Evolutionary conservation across 192 early-diverging fungal genomes (phyloP).

Genomic region (Mortierella hygrophila): DNA sequence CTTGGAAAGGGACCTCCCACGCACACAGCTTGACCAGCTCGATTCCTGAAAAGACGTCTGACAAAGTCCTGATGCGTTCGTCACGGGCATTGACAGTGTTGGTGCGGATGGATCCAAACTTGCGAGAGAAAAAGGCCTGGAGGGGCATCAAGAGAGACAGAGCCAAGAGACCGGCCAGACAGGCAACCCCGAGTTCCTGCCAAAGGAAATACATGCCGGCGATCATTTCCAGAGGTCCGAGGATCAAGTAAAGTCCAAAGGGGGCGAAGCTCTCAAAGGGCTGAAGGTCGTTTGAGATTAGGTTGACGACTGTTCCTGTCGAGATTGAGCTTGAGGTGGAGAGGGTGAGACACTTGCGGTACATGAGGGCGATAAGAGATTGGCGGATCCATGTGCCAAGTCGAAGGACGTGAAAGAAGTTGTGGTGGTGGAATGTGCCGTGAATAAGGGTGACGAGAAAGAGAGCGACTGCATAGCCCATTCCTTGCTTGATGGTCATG

Average conservation of each 20-base stretch:
- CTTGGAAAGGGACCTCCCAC: slow-evolving; percentile 34
- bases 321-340: slow-evolving; percentile 38
- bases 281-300: slow-evolving; percentile 42
- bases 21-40: slow-evolving; percentile 35
- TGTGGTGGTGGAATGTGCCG: slow-evolving; percentile 24
- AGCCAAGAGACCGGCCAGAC: slow-evolving; percentile 19
- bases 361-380: slow-evolving; percentile 33
- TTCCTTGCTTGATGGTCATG: slow-evolving; percentile 16
- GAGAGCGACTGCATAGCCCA: slow-evolving; percentile 21
- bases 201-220: slow-evolving; percentile 24
- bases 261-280: slow-evolving; percentile 25
- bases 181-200: slow-evolving; percentile 8
- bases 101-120: slow-evolving; percentile 2
- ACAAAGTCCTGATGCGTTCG: slow-evolving; percentile 19
- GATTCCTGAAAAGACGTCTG: slow-evolving; percentile 31
- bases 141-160: slow-evolving; percentile 6
- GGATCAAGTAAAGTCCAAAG: slow-evolving; percentile 12
- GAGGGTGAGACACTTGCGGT: slow-evolving; percentile 40
- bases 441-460: slow-evolving; percentile 17
- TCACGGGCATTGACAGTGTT: slow-evolving; percentile 17
- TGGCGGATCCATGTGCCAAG: slow-evolving; percentile 16
- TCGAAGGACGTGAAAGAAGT: slow-evolving; percentile 18
- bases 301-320: slow-evolving; percentile 44
- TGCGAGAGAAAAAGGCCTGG: slow-evolving; percentile 9
- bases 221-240: slow-evolving; percentile 22